A percentile compares a stretch with the other conserved stretches of the same genome.
phyloP scores from a whole-genome alignment of 2,329 filamentous ascomycete species.

The Metarhizium rileyi region DNA sequence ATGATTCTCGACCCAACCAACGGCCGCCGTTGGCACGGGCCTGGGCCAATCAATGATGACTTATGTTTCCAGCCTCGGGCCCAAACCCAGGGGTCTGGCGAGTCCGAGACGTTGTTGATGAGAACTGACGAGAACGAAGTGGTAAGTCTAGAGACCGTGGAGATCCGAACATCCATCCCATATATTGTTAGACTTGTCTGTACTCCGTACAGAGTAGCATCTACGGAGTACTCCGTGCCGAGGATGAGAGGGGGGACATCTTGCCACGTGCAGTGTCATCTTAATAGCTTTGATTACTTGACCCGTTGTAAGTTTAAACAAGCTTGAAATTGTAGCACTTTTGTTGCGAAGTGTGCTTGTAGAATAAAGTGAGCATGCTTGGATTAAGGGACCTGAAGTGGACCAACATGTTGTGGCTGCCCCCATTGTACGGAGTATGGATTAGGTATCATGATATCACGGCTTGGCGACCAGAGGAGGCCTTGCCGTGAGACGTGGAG shows the following conservation, averaged over 20 bases:
- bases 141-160: neutral
- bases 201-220: neutral
- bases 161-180: slow-evolving; percentile 6
- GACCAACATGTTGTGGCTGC: neutral
- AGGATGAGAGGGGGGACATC: neutral
- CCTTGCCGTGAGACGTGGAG: neutral
- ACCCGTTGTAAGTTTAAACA: neutral
- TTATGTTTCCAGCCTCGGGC: neutral
- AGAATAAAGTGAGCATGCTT: slow-evolving; percentile 7
- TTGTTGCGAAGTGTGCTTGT: no score
- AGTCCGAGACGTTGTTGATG: neutral
- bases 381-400: neutral
- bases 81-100: neutral
- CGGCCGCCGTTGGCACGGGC: neutral
- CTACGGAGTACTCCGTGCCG: neutral
- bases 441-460: slow-evolving; percentile 25
- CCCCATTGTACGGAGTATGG: neutral
- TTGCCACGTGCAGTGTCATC: neutral
- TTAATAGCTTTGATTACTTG: neutral
- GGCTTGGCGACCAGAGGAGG: neutral
- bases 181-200: neutral
- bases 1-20: neutral
- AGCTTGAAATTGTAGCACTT: no score
- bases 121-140: neutral
- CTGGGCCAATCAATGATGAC: neutral